Evolutionary conservation across 345 rosid genomes (phyloP).

Genomic region (Luvunga scandens): DNA sequence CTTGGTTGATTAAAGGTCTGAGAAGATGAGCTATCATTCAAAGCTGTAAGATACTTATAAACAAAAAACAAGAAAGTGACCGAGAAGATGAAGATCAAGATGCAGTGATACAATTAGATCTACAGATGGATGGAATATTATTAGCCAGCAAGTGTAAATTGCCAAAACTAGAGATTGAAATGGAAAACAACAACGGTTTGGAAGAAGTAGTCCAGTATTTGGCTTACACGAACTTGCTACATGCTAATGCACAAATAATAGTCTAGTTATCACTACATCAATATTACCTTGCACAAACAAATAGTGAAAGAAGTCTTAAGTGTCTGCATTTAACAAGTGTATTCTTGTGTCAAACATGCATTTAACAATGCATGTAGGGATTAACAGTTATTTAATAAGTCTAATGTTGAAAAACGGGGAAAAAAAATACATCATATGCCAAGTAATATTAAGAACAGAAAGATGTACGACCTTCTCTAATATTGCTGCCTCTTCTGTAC

Average conservation of each 20-base stretch:
- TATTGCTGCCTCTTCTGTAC: slow-evolving; percentile 89
- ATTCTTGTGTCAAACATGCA: background rate
- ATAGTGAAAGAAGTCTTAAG: background rate
- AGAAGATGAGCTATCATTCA: background rate
- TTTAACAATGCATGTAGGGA: background rate
- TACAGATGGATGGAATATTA: background rate
- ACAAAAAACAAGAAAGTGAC: background rate
- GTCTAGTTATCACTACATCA: background rate
- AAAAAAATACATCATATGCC: slow-evolving; percentile 4
- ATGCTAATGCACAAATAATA: background rate
- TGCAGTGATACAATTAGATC: background rate
- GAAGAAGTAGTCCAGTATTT: background rate
- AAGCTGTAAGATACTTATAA: background rate
- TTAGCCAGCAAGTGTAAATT: background rate
- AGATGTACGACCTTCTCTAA: slow-evolving; percentile 70
- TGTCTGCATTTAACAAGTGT: background rate
- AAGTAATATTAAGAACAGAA: slow-evolving; percentile 6
- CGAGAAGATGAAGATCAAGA: background rate
- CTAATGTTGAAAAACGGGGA: background rate
- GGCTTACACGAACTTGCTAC: background rate
- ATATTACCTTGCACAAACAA: background rate
- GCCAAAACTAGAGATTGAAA: background rate
- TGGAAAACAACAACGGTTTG: background rate
- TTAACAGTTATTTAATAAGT: background rate
- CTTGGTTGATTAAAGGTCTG: background rate